Base-by-base conservation (phyloP, 2,329 filamentous ascomycete species). In the Dryadomyces sulphureus region DNA sequence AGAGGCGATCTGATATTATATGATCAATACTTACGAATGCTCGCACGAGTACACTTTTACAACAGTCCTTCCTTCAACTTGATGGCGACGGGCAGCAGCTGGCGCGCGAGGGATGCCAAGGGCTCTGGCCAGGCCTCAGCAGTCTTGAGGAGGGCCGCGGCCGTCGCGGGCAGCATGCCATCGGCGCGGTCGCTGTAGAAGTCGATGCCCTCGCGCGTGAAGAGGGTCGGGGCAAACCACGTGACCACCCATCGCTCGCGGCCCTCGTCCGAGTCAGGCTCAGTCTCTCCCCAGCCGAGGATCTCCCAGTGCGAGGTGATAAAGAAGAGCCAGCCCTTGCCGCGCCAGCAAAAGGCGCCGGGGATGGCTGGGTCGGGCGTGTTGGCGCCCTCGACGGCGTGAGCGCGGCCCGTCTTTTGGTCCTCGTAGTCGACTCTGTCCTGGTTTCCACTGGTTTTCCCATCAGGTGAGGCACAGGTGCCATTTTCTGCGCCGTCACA, bases 201-300 rank as follows among this genome's bases (percentile, higher is more conserved):
- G 62, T 94, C 87, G 25, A 94, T 56, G 0, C 87, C 87, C 47
- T 86, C 84, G 51, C 82, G 81, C 7, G 86, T 92, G 54, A 94
- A 93, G 39, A 89, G 54, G 21, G 84, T 93, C 56, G 84, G 80
- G 51, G 81, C 79, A 61, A 94, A 94, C 70, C 81, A 90, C 5
- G 84, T 93, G 14, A 94, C 84, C 1, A 75, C 77, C 84, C 84
- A 94, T 54, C 72, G 70, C 60, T 77, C 73, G 9, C 6, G 4
- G 6, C 52, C 55, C 1, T 56, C 59, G 4, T 46, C 57, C 1
- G n/a, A n/a, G n/a, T n/a, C n/a, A n/a, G n/a, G n/a, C n/a, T n/a
- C n/a, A n/a, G 62, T 58, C 57, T 81, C 73, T 5, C 85, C 85
- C 69, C 77, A 89, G 3, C 81, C 85, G 17, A 93, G 62, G 2